Base-by-base conservation (phyloP, 306 rosid genomes). In the Sicyos edulis region DNA sequence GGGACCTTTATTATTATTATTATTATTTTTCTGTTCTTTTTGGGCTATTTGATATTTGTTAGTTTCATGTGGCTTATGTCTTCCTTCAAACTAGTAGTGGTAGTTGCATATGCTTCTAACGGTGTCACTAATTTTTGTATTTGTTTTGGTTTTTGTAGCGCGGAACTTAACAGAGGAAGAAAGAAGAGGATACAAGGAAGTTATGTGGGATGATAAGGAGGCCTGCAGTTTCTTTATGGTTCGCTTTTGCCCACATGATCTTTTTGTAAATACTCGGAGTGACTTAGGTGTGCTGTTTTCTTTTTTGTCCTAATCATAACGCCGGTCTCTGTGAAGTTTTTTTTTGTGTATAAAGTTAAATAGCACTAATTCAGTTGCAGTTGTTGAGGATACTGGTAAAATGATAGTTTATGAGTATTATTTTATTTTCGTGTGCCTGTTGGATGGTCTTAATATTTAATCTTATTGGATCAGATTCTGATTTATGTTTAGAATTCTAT, bases 211-310 rank as follows among this genome's bases (percentile, higher is more conserved):
- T 37, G 96, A 89, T 73, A 95, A 87, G 85, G 99, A 91, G 81
- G 97, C 85, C 4, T 95, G 99, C 59, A 92, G 86, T 62, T 86
- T 86, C 83, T 95, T 84, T 80, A 95, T 95, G 99, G 91, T 95
- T 74, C 95, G 99, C 14, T 95, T 95, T 84, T 95, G 99, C 64
- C 99, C 99, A 69, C 99, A 91, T 53, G 97, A 95, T 87, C 99
- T 95, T 66, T 95, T 95, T 63, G 87, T 95, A 78, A 95, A 95
- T 75, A 95, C 99, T 0, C 92, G 99, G 67, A 91, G 99, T 70
- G 99, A 95, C 85, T 85, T 95, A 2, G 99, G 99, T 95, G 75
- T 44, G 96, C 84, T 22, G 14, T 60, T 59, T 45, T 58, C 40
- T 21, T 54, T 54, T 45, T 44, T 32, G 3, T 40, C 5, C 16